phyloP scores from a whole-genome alignment of 2,329 filamentous ascomycete genomes.

The Akanthomyces muscarius region DNA sequence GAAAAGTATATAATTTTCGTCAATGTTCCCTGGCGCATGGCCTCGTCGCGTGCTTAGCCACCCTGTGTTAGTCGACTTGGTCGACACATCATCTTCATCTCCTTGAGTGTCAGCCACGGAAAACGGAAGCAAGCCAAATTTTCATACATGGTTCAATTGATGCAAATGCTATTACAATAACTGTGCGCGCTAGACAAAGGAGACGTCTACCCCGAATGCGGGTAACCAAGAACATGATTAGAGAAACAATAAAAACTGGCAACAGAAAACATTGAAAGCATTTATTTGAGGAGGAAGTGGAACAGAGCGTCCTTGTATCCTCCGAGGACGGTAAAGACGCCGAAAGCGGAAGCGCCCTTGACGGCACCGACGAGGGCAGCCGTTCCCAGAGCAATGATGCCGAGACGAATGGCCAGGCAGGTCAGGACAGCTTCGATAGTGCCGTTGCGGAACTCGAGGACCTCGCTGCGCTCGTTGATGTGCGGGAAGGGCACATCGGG shows the following conservation, averaged over 20 bases:
- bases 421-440: slow-evolving; percentile 12
- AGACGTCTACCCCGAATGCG: not conserved
- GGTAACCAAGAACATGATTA: not conserved
- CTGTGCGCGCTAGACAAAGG: slow-evolving; percentile 7
- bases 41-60: too few relatives aligned
- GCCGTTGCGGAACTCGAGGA: slow-evolving; percentile 16
- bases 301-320: slow-evolving; percentile 7
- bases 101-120: not conserved
- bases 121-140: not conserved
- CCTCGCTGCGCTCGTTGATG: slow-evolving; percentile 25
- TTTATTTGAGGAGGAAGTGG: slow-evolving; percentile 4
- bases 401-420: slow-evolving; percentile 7
- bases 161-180: slow-evolving; percentile 11
- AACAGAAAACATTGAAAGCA: not conserved
- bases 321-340: slow-evolving; percentile 2
- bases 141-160: not conserved
- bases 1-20: too few relatives aligned
- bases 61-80: too few relatives aligned
- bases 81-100: not conserved
- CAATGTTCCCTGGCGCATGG: too few relatives aligned
- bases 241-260: not conserved
- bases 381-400: slow-evolving; percentile 8
- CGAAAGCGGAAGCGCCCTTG: slow-evolving; percentile 5
- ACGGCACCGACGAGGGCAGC: not conserved
- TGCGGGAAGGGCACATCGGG: slow-evolving; percentile 34